Conservation (phyloP, 2,329 filamentous ascomycete species). For the Fusarium subtropicale region DNA sequence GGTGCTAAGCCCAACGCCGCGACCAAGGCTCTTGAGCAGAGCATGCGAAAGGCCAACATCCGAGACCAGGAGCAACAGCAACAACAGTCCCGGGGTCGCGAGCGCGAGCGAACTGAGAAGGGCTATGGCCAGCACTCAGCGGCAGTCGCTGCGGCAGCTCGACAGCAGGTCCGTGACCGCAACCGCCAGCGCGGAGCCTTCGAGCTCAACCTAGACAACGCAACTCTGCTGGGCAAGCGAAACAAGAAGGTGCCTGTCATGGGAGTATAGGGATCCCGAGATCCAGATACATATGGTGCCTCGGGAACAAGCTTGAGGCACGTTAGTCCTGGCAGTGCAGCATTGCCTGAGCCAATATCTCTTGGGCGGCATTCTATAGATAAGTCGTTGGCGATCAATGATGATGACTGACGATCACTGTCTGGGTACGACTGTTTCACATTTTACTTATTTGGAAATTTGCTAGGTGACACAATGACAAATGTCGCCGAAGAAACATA, state of each 20-base stretch:
- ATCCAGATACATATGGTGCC: slow-evolving; percentile 9
- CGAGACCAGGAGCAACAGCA: slow-evolving; percentile 58
- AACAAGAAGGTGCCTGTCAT: slow-evolving; percentile 65
- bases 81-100: slow-evolving; percentile 49
- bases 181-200: slow-evolving; percentile 83
- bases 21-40: slow-evolving; percentile 82
- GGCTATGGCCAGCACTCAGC: slow-evolving; percentile 93
- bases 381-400: slow-evolving; percentile 32
- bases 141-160: slow-evolving; percentile 83
- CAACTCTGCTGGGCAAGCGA: slow-evolving; percentile 84
- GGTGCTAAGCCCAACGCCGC: slow-evolving; percentile 56
- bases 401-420: slow-evolving; percentile 17
- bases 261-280: slow-evolving; percentile 50
- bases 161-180: slow-evolving; percentile 77
- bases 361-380: slow-evolving; percentile 31
- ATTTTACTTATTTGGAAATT: slow-evolving; percentile 31
- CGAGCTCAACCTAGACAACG: slow-evolving; percentile 90
- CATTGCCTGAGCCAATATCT: slow-evolving; percentile 19
- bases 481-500: background rate
- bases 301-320: slow-evolving; percentile 13
- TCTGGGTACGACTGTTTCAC: slow-evolving; percentile 9
- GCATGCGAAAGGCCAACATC: slow-evolving; percentile 86
- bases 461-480: background rate
- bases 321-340: slow-evolving; percentile 30
- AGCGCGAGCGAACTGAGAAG: slow-evolving; percentile 59